A percentile compares a stretch with the other conserved stretches of the same genome.
Evolutionary conservation across 2,329 filamentous ascomycete genomes (phyloP).

Genomic region (Fusarium avenaceum): DNA sequence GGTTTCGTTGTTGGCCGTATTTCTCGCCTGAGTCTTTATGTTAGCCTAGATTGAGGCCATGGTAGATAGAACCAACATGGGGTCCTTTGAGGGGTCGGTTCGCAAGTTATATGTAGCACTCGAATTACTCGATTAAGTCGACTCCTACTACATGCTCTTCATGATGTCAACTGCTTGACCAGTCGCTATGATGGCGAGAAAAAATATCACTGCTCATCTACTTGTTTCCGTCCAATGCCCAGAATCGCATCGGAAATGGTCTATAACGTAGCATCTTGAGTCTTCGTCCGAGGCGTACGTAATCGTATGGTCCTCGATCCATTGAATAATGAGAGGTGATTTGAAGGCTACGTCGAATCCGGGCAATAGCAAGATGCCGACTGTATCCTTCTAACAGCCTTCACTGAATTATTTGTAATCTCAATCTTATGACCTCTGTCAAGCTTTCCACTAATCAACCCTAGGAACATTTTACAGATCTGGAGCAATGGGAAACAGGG

Average conservation of each 20-base stretch:
- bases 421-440: background rate
- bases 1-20: background rate
- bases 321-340: too few species aligned
- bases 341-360: too few species aligned
- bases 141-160: too few species aligned
- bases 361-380: background rate
- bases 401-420: background rate
- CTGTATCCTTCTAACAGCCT: background rate
- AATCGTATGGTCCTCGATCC: too few species aligned
- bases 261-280: background rate
- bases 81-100: too few species aligned
- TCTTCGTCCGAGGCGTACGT: background rate
- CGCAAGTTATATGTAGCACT: too few species aligned
- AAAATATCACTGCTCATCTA: background rate
- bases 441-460: background rate
- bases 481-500: background rate
- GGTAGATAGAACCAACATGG: too few species aligned
- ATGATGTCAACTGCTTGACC: too few species aligned
- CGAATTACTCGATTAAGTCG: too few species aligned
- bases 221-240: background rate
- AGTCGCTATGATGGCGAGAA: background rate
- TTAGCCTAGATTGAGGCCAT: background rate
- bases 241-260: background rate
- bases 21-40: background rate
- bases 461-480: background rate